These are phyloP conservation scores for Chrysoporthe deuterocubensis DNA, from an alignment of 2,329 filamentous ascomycete genomes.

Conservation along the genomic window DNA sequence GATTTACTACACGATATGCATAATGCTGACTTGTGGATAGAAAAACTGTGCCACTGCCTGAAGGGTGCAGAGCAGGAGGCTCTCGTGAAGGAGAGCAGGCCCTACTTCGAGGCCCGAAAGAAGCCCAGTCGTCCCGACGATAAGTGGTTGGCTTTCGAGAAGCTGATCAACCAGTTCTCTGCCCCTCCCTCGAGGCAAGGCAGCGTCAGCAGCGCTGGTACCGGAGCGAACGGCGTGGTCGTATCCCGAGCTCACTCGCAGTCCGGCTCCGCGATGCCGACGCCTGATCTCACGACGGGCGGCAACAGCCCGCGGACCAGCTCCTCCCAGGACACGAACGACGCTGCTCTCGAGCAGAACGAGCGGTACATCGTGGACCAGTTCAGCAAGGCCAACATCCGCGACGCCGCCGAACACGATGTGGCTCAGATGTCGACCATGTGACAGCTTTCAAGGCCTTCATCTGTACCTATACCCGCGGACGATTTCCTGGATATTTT, in stretches of 20 bases:
- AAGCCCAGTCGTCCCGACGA: conserved; percentile 59
- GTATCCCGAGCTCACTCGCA: conserved; percentile 45
- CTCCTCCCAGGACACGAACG: conserved; percentile 66
- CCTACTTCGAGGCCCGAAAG: conserved; percentile 64
- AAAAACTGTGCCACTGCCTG: conserved; percentile 75
- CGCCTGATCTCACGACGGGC: conserved; percentile 69
- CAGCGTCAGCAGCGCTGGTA: conserved; percentile 27
- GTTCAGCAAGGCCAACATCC: conserved; percentile 26
- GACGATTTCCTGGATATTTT: neutral
- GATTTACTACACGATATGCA: neutral
- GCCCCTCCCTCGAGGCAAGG: conserved; percentile 36
- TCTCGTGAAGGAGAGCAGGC: conserved; percentile 67
- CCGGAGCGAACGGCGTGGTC: conserved; percentile 30
- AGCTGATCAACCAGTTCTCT: conserved; percentile 46
- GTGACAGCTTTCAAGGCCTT: neutral
- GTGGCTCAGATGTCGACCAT: neutral
- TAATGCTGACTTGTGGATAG: conserved; percentile 48
- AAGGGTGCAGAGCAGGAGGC: conserved; percentile 61
- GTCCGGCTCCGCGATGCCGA: conserved; percentile 60
- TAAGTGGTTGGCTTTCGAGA: conserved; percentile 68
- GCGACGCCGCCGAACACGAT: neutral
- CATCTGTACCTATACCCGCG: neutral
- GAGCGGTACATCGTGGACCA: conserved; percentile 34
- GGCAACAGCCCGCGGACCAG: conserved; percentile 71
- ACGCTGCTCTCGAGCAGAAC: conserved; percentile 53